These are phyloP conservation scores for Cystofilobasidium bisporidii DNA, from an alignment of 768 basidiomycete genomes.

Conservation along the genomic window DNA sequence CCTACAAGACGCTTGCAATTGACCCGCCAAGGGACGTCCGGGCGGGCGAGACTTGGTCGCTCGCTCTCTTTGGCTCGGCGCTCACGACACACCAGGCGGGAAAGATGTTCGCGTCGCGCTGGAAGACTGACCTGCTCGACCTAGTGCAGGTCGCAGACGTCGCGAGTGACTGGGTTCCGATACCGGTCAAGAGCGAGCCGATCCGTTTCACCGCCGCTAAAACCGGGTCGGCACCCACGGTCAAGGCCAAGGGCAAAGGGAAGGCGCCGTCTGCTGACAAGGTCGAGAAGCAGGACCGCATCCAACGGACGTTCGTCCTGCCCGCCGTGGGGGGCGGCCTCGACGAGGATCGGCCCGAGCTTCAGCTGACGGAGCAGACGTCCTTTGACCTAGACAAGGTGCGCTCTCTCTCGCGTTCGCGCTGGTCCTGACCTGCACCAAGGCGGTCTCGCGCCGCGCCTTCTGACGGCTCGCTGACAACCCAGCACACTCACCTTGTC, in stretches of 20 bases:
- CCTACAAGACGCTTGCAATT: conserved; percentile 66
- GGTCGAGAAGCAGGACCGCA: conserved; percentile 32
- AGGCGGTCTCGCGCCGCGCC: too few species aligned
- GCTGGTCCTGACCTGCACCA: too few species aligned
- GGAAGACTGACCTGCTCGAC: conserved; percentile 9
- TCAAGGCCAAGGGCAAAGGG: conserved; percentile 26
- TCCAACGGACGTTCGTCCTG: conserved; percentile 12
- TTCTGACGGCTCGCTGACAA: not conserved
- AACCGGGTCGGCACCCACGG: conserved; percentile 15
- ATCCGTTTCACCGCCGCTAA: conserved; percentile 30
- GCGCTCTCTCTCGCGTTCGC: conserved; percentile 32
- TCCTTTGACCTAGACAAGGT: conserved; percentile 93
- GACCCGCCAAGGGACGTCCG: conserved; percentile 51
- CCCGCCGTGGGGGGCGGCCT: not conserved
- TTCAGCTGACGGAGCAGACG: conserved; percentile 65
- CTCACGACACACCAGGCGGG: too few species aligned
- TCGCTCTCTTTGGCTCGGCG: conserved; percentile 46
- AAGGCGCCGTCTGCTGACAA: conserved; percentile 1
- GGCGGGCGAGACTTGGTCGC: conserved; percentile 55
- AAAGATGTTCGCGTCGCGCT: not conserved
- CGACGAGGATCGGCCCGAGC: conserved; percentile 10
- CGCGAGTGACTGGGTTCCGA: not conserved
- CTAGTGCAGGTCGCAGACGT: not conserved
- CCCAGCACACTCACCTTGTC: conserved; percentile 26
- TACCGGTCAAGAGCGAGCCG: conserved; percentile 37